Base-by-base conservation (phyloP, 1,284 basidiomycete genomes). In the Ustilago bromivora region DNA sequence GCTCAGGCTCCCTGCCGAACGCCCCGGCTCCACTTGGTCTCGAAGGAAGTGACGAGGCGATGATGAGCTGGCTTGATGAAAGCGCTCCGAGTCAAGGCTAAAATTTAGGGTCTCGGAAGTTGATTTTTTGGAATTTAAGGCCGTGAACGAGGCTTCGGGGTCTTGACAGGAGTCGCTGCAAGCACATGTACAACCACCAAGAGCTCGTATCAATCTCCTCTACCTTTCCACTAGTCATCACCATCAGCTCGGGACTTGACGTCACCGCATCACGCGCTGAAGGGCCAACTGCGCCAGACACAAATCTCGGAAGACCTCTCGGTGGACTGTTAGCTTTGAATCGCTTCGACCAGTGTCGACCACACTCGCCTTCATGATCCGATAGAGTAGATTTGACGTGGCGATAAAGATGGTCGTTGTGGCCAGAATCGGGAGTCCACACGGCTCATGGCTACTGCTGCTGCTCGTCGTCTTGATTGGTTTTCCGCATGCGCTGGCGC, bases 101-200 rank as follows among this genome's bases (percentile, higher is more conserved):
- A 55, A 66, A 32, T 63, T 49, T 51, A 69, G 68, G 62, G 68
- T 71, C 68, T 55, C 35, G 47, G 61, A 64, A 59, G 40, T 36
- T 40, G 47, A 46, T 31, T 34, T 43, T 51, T 47, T 49, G 43
- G 51, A 53, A 43, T 35, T 52, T 51, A 52, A 57, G 58, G 58
- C 59, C 32, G 58, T 52, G 59, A 57, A 47, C 28, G 28, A 23
- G 31, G 15, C 53, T 51, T 56, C 62, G 40, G 55, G 38, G 62
- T 64, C 62, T 64, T 52, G 43, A 36, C 31, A 17, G 43, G 43
- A 36, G 17, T 38, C 23, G 17, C 7, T 49, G 41, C 57, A 49
- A 8, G 38, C 55, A 19, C 43, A 46, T 19, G 43, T 19, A 46
- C 43, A 46, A 19, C 43, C n/a, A 19, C 23, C 7, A 46, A 19